Evolutionary conservation across 208 protist genomes (phyloP), one percentile per base, ranked within the genome.

Genomic region (Balamuthia mandrillaris): DNA sequence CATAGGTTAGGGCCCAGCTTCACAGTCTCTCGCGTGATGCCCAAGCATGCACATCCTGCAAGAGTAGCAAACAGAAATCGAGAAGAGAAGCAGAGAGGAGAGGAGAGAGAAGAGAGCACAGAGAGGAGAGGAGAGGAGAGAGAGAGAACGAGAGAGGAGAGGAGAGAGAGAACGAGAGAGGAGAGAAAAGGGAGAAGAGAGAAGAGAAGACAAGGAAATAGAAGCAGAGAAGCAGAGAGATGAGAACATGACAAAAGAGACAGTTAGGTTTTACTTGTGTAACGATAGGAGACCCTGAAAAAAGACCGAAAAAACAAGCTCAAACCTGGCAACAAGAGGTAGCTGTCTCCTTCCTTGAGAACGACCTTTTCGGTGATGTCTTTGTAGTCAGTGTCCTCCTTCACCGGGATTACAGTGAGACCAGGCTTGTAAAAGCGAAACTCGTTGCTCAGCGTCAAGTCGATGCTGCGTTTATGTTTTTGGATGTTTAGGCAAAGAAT

Each of bases 11-110:
- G 66, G 3, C 27, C 29, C 5, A 89, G 58, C 16, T 60, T 45
- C 16, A 89, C 70, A 6, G 16, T 60, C 56, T 89, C 86, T n/a
- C 51, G 70, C 4, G 86, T 89, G 37, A 89, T 89, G 21, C 78
- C 86, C 21, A 89, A 70, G 51, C 81, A 87, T 7, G 42, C 54
- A 18, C 18, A 27, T 24, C 65, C 56, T 29, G n/a, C 54, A 66
- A 24, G 1, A 31, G 0, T 85, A 16, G 0, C 29, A 29, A 47
- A 86, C n/a, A n/a, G n/a, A n/a, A n/a, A n/a, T n/a, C n/a, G n/a
- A n/a, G 1, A 60, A 81, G 33, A 58, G 44, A 24, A 29, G 33
- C 24, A 24, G 31, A 27, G 1, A 84, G 31, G 18, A 81, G 47
- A 18, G 47, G 35, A 16, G 61, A 1, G n/a, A 51, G 61, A 16